Evolutionary conservation across 163 green algal species (phyloP), one percentile per base, ranked within the genome.

Genomic region (Scenedesmus sp.): DNA sequence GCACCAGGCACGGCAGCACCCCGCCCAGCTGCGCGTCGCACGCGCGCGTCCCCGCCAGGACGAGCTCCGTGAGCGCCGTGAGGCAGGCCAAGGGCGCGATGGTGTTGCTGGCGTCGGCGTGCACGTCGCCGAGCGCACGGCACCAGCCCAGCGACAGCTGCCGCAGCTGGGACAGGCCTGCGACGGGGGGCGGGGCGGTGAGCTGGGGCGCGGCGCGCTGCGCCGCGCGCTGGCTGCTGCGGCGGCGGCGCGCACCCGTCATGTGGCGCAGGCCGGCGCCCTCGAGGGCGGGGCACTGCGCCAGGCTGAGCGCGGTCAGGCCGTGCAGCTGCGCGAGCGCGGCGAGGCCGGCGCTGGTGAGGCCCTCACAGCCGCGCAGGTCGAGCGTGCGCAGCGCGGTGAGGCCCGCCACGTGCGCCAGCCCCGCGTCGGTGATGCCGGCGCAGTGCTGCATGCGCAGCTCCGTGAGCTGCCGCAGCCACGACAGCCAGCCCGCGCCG

Each of bases 141-240:
- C 69, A 77, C 69, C 69, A 77, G 13, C 69, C 69, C 24, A 77
- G 53, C 15, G 53, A 67, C n/a, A 77, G 33, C 17, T 48, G 53
- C n/a, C 9, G 33, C 34, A 77, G 69, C 31, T 77, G 54, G 0
- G 57, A 53, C n/a, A 77, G 36, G 54, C 69, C 69, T 77, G 50
- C 39, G 36, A 24, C 39, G 10, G 39, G 39, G 7, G 10, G 10
- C 39, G 39, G 10, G n/a, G n/a, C n/a, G n/a, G n/a, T n/a, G n/a
- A n/a, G n/a, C n/a, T n/a, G n/a, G n/a, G n/a, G n/a, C n/a, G n/a
- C n/a, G n/a, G n/a, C n/a, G n/a, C n/a, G n/a, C n/a, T n/a, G n/a
- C n/a, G n/a, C n/a, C n/a, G n/a, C n/a, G n/a, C n/a, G n/a, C n/a
- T 58, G n/a, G 28, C 28, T 66, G 28, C 58, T 48, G 58, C 31